Evolutionary conservation across 2,329 filamentous ascomycete species (phyloP), one percentile per base, ranked within the genome.

Genomic region (Diaporthe vexans): DNA sequence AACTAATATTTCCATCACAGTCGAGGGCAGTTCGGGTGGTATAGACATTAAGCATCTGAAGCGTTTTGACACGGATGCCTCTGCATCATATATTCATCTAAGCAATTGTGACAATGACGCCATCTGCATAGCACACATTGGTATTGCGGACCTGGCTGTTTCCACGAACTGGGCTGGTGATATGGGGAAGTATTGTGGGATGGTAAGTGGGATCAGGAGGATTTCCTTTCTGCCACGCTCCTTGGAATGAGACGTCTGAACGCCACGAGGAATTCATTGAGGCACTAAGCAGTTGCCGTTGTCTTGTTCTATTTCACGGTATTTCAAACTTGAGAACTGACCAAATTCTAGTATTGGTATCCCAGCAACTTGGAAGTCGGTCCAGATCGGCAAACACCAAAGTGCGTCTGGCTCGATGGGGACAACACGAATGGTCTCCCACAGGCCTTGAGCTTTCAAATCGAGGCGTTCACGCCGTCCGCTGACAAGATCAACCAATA

Each of bases 351-450:
- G 58, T 15, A 37, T 13, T 61, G 58, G 58, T 61, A 61, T 21
- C 21, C 58, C 3, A 61, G 58, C n/a, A 26, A 61, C 43, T 19
- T 61, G 11, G 58, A 43, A 15, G 4, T 61, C 6, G 58, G 58
- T 10, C n/a, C n/a, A 24, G 17, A 6, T n/a, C 58, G 58, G 7
- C 13, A 29, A 26, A 43, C n/a, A n/a, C 58, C 58, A 11, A 61
- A 61, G 26, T 61, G 58, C 24, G 35, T 61, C 8, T 61, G 58
- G 58, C 58, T 61, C 24, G 58, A 61, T 17, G 58, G 58, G 13
- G 58, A 61, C 37, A 61, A 61, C 35, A 17, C 58, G 4, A 61
- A 61, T 43, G 35, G 37, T 9, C 7, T 61, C 1, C 58, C 58
- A 13, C 35, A 61, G 35, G 58, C 58, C 29, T 7, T 61, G 37